Conservation (phyloP, 345 rosid species). For the Lagerstroemia speciosa region DNA sequence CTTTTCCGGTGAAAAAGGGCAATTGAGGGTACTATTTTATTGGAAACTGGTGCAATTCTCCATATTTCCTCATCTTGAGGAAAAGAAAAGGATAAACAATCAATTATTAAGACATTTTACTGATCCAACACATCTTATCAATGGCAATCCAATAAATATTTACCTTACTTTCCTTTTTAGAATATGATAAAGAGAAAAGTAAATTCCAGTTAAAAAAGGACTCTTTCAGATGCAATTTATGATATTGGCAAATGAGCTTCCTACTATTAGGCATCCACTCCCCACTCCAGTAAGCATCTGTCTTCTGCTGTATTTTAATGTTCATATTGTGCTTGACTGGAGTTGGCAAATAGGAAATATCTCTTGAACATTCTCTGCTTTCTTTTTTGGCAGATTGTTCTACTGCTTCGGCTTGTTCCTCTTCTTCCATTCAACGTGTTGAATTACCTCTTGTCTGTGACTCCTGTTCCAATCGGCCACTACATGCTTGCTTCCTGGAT, state of each 20-base stretch:
- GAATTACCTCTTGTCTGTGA: constrained; percentile 92
- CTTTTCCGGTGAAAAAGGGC: background rate
- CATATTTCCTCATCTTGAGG: background rate
- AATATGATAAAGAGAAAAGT: background rate
- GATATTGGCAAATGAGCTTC: background rate
- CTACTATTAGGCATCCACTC: background rate
- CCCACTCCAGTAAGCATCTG: background rate
- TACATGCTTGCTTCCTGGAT: constrained; percentile 97
- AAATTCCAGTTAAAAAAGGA: background rate
- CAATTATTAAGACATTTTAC: background rate
- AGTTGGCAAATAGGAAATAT: background rate
- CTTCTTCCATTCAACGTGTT: constrained; percentile 87
- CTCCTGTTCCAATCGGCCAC: constrained; percentile 65
- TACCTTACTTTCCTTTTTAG: background rate
- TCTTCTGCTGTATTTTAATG: background rate
- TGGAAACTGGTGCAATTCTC: background rate
- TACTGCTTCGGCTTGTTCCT: constrained; percentile 95
- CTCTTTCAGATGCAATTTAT: background rate
- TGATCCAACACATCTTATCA: background rate
- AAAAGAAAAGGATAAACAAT: background rate
- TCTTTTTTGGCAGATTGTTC: constrained; percentile 25
- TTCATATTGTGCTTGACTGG: background rate
- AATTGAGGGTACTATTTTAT: background rate
- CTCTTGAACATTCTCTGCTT: background rate
- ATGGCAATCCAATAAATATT: background rate